Evolutionary conservation across 176 grass and related monocot species (phyloP).

Genomic region (Aegilops sharonensis): DNA sequence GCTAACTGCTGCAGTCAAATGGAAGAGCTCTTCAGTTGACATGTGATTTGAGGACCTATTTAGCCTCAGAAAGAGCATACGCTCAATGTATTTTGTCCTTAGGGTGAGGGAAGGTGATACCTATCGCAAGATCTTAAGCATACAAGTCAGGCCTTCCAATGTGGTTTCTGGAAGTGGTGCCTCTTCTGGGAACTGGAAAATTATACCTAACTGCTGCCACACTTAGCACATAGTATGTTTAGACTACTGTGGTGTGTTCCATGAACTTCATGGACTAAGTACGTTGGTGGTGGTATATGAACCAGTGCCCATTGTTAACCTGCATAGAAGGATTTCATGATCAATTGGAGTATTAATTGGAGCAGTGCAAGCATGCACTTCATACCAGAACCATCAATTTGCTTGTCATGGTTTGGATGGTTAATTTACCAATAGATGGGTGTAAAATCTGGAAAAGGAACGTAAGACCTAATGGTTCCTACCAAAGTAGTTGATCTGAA

Average conservation of each 20-base stretch:
- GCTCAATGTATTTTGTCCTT: constrained; percentile 21
- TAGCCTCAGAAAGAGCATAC: constrained; percentile 39
- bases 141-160: constrained; percentile 34
- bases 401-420: constrained; percentile 28
- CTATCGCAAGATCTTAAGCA: constrained; percentile 31
- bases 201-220: constrained; percentile 9
- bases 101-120: constrained; percentile 27
- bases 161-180: constrained; percentile 30
- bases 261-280: constrained; percentile 24
- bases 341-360: constrained; percentile 23
- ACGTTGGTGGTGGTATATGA: constrained; percentile 15
- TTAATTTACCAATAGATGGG: constrained; percentile 17
- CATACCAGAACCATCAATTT: constrained; percentile 16
- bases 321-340: constrained; percentile 35
- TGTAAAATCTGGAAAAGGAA: constrained; percentile 30
- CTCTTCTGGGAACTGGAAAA: constrained; percentile 20
- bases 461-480: constrained; percentile 26
- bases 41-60: constrained; percentile 33
- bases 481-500: constrained; percentile 34
- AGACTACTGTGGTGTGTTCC: constrained; percentile 13
- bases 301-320: constrained; percentile 26
- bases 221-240: constrained; percentile 33
- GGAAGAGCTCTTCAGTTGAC: constrained; percentile 26
- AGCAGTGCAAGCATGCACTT: constrained; percentile 28
- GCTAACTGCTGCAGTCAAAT: constrained; percentile 23